Percentiles rank a stretch among this genome's conserved stretches.
Evolutionary conservation across 176 grass and related monocot genomes (phyloP).

Genomic region (Carex parvula): DNA sequence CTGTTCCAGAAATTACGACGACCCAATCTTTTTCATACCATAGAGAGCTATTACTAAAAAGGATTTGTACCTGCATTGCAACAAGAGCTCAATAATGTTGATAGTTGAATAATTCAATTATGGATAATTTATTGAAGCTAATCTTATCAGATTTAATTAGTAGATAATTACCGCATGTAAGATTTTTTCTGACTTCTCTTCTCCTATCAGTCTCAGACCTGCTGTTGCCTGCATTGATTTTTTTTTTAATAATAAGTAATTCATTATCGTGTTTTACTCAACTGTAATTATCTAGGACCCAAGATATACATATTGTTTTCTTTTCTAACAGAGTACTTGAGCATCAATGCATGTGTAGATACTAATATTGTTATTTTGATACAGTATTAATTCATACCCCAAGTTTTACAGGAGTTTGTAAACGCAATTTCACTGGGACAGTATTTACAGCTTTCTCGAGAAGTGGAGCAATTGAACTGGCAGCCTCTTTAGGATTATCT

Average conservation of each 20-base stretch:
- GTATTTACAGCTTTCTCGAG: constrained; percentile 36
- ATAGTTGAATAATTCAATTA: not conserved
- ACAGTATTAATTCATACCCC: constrained; percentile 29
- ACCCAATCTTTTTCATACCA: constrained; percentile 38
- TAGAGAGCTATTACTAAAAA: constrained; percentile 40
- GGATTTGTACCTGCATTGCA: constrained; percentile 26
- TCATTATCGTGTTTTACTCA: no score
- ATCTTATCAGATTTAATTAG: not conserved
- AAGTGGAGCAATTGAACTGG: constrained; percentile 39
- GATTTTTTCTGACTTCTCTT: constrained; percentile 35
- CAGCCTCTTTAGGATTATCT: constrained; percentile 31
- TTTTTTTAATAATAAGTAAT: no score
- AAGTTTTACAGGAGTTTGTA: constrained; percentile 41
- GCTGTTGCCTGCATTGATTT: constrained; percentile 38
- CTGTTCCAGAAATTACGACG: constrained; percentile 35
- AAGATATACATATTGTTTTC: not conserved
- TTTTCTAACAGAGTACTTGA: not conserved
- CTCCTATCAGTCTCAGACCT: constrained; percentile 39
- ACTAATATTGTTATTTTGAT: not conserved
- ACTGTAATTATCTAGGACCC: no score
- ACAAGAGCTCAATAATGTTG: not conserved
- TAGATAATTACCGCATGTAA: constrained; percentile 38
- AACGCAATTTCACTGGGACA: constrained; percentile 22
- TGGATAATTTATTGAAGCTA: not conserved
- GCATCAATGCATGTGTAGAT: not conserved